A percentile compares a stretch with the other conserved stretches of the same genome.
phyloP scores from a whole-genome alignment of 352 stramenopile genomes.

The Phytophthora nicotianae region DNA sequence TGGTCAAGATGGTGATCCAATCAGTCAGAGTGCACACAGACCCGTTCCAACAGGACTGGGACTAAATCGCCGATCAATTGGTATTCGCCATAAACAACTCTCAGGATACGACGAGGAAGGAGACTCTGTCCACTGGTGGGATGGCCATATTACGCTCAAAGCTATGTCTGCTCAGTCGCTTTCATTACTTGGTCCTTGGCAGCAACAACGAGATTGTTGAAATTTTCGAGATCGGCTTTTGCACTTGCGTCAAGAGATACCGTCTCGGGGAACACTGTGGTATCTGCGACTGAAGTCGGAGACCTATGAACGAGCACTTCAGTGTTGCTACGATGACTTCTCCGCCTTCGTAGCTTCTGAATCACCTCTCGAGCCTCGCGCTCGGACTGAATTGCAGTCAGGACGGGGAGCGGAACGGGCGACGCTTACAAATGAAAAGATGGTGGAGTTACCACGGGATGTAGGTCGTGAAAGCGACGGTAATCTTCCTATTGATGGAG shows the following conservation, averaged over 20 bases:
- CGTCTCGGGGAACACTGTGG: conserved; percentile 36
- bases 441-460: conserved; percentile 1
- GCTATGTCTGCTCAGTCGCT: conserved; percentile 28
- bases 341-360: conserved; percentile 37
- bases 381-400: conserved; percentile 32
- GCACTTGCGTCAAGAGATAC: conserved; percentile 28
- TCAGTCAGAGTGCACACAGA: too few species aligned
- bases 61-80: too few species aligned
- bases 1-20: too few species aligned
- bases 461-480: conserved; percentile 12
- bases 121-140: too few species aligned
- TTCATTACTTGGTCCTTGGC: conserved; percentile 43
- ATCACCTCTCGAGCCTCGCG: conserved; percentile 46
- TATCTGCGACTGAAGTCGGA: conserved; percentile 14
- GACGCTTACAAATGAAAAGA: neutral
- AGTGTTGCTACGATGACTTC: conserved; percentile 8
- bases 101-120: too few species aligned
- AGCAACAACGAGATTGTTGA: conserved; percentile 56
- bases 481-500: neutral
- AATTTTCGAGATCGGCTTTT: conserved; percentile 58
- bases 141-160: too few species aligned
- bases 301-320: neutral
- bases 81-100: too few species aligned
- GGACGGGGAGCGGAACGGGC: neutral
- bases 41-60: too few species aligned